Conservation (phyloP, 2,329 filamentous ascomycete genomes). For the Claviceps arundinis region DNA sequence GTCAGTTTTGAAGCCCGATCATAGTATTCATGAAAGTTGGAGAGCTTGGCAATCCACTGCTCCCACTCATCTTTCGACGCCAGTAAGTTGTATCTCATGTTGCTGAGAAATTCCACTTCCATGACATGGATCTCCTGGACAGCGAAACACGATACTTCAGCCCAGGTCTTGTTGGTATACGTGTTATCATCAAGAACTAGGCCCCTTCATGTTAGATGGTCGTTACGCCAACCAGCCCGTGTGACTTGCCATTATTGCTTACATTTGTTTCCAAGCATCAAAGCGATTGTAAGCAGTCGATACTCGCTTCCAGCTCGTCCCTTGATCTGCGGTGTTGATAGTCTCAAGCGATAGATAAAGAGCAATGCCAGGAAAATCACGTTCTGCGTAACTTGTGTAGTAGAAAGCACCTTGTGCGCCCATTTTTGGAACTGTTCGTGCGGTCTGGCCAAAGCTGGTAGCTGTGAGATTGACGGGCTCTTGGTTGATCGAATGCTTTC, state of each 20-base stretch:
- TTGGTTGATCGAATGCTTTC: slow-evolving; percentile 42
- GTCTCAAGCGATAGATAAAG: slow-evolving; percentile 89
- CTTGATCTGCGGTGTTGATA: slow-evolving; percentile 75
- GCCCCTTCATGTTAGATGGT: not conserved
- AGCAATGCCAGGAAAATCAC: slow-evolving; percentile 81
- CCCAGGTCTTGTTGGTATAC: slow-evolving; percentile 99
- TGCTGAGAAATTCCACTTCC: slow-evolving; percentile 99
- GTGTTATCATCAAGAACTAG: slow-evolving; percentile 95
- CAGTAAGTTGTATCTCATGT: slow-evolving; percentile 89
- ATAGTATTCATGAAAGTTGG: slow-evolving; percentile 73
- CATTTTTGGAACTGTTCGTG: slow-evolving; percentile 79
- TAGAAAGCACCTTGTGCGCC: slow-evolving; percentile 81
- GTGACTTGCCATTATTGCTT: slow-evolving; percentile 18
- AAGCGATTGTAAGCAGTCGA: slow-evolving; percentile 76
- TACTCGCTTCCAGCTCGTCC: slow-evolving; percentile 92
- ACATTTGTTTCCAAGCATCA: slow-evolving; percentile 99
- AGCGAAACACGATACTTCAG: slow-evolving; percentile 87
- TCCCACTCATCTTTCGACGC: slow-evolving; percentile 79
- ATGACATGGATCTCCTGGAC: slow-evolving; percentile 96
- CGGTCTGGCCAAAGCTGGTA: slow-evolving; percentile 62
- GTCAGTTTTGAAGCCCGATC: slow-evolving; percentile 46
- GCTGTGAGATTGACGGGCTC: slow-evolving; percentile 30
- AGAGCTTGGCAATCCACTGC: slow-evolving; percentile 71
- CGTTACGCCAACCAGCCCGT: not conserved
- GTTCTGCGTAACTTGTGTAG: slow-evolving; percentile 92